Percentiles rank a stretch among this genome's conserved stretches.
Conservation (phyloP, 768 basidiomycete genomes). For the Amanita fuliginea region DNA sequence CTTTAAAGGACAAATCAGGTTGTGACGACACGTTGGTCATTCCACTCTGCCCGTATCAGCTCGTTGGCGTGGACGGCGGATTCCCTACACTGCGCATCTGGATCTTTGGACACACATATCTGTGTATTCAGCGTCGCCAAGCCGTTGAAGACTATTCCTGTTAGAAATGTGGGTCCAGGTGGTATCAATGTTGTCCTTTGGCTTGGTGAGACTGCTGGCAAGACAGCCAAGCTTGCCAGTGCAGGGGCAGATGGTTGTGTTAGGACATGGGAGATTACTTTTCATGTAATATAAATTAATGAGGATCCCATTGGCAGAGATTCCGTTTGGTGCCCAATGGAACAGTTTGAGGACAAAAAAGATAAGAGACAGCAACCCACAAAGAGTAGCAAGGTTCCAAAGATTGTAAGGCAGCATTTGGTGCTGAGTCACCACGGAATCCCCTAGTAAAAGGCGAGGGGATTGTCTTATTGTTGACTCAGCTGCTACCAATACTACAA, state of each 20-base stretch:
- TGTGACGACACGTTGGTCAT: slow-evolving; percentile 72
- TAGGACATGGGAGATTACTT: slow-evolving; percentile 58
- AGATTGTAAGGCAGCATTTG: slow-evolving; percentile 10
- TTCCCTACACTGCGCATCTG: slow-evolving; percentile 72
- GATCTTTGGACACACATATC: slow-evolving; percentile 86
- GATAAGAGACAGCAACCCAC: background rate
- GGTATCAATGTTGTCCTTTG: slow-evolving; percentile 79
- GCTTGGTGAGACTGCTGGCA: slow-evolving; percentile 32
- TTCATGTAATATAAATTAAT: slow-evolving; percentile 15
- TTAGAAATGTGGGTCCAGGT: slow-evolving; percentile 81
- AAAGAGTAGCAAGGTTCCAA: slow-evolving; percentile 8
- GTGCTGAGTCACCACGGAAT: slow-evolving; percentile 12
- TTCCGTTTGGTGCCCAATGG: too few species aligned
- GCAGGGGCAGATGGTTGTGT: slow-evolving; percentile 79
- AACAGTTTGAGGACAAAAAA: background rate
- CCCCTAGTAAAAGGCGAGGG: slow-evolving; percentile 14
- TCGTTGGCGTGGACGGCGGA: slow-evolving; percentile 70
- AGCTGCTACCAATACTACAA: slow-evolving; percentile 6
- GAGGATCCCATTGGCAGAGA: too few species aligned
- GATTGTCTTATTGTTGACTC: slow-evolving; percentile 13
- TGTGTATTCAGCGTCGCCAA: slow-evolving; percentile 76
- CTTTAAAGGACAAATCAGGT: slow-evolving; percentile 25
- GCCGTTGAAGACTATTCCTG: slow-evolving; percentile 62
- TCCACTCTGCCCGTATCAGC: slow-evolving; percentile 75
- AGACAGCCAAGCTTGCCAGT: slow-evolving; percentile 45